A percentile compares a stretch with the other conserved stretches of the same genome.
These are phyloP conservation scores for Globisporangium nunn DNA, from an alignment of 352 stramenopile genomes.

Conservation along the genomic window DNA sequence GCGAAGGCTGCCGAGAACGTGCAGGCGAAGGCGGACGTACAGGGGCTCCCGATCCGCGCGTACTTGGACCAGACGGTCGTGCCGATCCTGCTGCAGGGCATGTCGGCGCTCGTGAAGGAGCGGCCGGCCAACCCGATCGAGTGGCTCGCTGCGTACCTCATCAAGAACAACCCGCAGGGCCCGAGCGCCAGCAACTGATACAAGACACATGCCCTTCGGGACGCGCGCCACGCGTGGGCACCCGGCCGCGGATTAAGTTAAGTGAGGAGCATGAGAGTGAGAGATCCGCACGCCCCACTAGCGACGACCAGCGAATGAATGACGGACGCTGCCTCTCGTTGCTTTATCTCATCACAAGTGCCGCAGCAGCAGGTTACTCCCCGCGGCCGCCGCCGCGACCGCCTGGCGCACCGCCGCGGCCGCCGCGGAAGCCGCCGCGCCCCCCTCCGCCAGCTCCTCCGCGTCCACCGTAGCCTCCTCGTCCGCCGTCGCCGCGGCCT, in stretches of 20 bases:
- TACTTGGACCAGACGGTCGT: constrained; percentile 98
- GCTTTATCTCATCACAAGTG: no score
- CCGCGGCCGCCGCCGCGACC: constrained; percentile 16
- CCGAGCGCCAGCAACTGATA: constrained; percentile 29
- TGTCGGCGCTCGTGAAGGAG: constrained; percentile 97
- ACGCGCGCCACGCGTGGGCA: no score
- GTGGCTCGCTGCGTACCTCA: constrained; percentile 94
- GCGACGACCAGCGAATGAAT: neutral
- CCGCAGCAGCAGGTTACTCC: neutral
- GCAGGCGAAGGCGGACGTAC: constrained; percentile 88
- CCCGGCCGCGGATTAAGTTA: neutral
- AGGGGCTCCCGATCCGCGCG: constrained; percentile 93
- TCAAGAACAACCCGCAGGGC: constrained; percentile 95
- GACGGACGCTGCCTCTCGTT: no score
- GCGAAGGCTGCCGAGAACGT: constrained; percentile 67
- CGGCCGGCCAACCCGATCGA: constrained; percentile 95
- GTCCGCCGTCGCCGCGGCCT: constrained; percentile 22
- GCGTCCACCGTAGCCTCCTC: constrained; percentile 34
- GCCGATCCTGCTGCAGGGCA: constrained; percentile 97
- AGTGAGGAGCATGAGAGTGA: neutral
- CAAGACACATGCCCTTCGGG: no score
- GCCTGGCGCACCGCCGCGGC: constrained; percentile 11
- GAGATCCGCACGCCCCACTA: no score
- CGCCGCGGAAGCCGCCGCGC: constrained; percentile 17
- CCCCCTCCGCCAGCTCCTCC: constrained; percentile 22